Base-by-base conservation (phyloP, 2,329 filamentous ascomycete genomes). In the Colletotrichum australisinense region DNA sequence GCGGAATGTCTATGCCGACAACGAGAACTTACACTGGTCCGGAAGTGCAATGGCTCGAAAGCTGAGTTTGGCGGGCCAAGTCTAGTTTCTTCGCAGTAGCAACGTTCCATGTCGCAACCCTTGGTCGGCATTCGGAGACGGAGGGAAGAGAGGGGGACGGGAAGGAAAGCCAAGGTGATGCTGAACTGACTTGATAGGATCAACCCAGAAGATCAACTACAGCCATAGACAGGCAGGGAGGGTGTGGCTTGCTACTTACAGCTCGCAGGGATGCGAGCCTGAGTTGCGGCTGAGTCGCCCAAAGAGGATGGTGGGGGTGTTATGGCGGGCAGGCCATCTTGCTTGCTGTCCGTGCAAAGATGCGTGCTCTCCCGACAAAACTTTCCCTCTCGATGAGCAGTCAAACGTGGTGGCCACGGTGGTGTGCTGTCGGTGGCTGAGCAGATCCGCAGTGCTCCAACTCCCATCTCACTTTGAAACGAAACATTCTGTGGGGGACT, bases 201-300 rank as follows among this genome's bases (percentile, higher is more conserved):
- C 26, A n/a, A 26, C 59, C 24, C 28, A 35, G 26, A 49, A 24
- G 38, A n/a, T 7, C 32, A 28, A 28, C 24, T 9, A 58, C 56
- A 58, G 28, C 12, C 9, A 4, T 2, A 24, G 59, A 53, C 32
- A 66, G 42, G 19, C 58, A 46, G 28, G 63, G 57, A 68, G 46
- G 26, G 24, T 69, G 69, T 72, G 69, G 69, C 69, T 72, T 63
- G 69, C 58, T 65, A 53, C 57, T 53, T n/a, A 30, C 24, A 58
- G 57, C 35, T 52, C 16, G 35, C 69, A 72, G 58, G 69, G 69
- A 69, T 72, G 9, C 6, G 14, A 53, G 53, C 49, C 65, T 22
- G 65, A 59, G 55, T 63, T 72, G 64, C 69, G 69, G 69, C 69
- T 72, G 69, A 72, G 69, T 42, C 52, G 38, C 69, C 65, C 28